These are phyloP conservation scores for Colletotrichum chrysophilum DNA, from an alignment of 2,329 filamentous ascomycete species.

Conservation along the genomic window DNA sequence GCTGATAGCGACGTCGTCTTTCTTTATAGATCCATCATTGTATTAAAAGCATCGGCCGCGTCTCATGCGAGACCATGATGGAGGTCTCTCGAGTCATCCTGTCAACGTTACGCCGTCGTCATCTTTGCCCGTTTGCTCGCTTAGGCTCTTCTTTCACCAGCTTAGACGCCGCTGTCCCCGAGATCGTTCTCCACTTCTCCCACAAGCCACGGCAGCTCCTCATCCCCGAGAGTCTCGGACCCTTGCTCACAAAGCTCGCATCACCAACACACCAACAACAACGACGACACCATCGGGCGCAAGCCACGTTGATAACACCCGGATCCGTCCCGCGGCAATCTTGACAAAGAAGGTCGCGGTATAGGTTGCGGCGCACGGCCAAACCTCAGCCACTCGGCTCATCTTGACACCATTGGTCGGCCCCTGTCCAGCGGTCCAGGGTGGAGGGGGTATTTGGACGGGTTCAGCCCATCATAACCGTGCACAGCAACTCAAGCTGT, in stretches of 20 bases:
- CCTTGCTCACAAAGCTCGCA: neutral
- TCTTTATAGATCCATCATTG: neutral
- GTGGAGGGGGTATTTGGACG: neutral
- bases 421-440: neutral
- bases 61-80: neutral
- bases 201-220: neutral
- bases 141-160: neutral
- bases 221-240: neutral
- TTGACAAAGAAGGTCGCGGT: neutral
- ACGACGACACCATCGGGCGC: neutral
- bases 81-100: neutral
- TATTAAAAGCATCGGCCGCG: neutral
- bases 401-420: neutral
- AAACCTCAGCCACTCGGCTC: neutral
- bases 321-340: neutral
- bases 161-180: neutral
- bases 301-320: neutral
- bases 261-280: neutral
- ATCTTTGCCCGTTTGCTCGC: neutral
- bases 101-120: neutral
- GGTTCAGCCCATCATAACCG: conserved; percentile 9
- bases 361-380: neutral
- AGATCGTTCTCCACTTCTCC: neutral
- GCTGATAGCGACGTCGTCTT: neutral
- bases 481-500: neutral